phyloP scores from a whole-genome alignment of 345 rosid species.

The Arabidopsis suecica region DNA sequence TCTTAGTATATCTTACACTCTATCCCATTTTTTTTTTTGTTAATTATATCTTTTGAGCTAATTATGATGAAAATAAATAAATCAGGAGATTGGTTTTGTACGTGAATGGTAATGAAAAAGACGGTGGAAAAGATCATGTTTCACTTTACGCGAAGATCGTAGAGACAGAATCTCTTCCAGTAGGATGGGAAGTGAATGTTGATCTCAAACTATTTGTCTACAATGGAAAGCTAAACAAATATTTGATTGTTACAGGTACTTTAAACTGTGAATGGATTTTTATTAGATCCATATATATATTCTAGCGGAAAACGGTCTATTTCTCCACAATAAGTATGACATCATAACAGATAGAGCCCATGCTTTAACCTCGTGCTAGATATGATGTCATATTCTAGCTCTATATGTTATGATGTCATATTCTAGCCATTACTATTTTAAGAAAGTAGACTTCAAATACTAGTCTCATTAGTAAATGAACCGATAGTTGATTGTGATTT shows the following conservation, averaged over 20 bases:
- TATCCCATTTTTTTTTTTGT: background rate
- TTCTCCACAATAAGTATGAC: too few relatives aligned
- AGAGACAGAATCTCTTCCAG: conserved; percentile 28
- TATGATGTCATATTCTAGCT: too few relatives aligned
- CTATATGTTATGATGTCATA: too few relatives aligned
- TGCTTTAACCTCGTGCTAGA: too few relatives aligned
- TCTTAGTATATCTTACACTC: background rate
- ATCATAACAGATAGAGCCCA: too few relatives aligned
- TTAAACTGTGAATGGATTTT: background rate
- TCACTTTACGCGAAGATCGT: conserved; percentile 49
- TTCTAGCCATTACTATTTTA: too few relatives aligned
- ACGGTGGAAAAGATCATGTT: conserved; percentile 36
- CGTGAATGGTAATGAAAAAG: conserved; percentile 44
- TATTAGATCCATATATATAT: background rate
- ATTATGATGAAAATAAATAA: background rate
- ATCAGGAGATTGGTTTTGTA: conserved; percentile 48
- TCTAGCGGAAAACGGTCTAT: too few relatives aligned
- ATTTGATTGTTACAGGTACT: conserved; percentile 47
- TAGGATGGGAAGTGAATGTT: conserved; percentile 46
- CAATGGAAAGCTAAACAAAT: conserved; percentile 33
- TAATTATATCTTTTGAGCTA: background rate
- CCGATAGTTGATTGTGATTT: background rate
- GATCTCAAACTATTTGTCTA: conserved; percentile 45
- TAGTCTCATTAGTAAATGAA: background rate
- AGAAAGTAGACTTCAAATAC: background rate